These are phyloP conservation scores for Fusarium sacchari DNA, from an alignment of 2,329 filamentous ascomycete genomes.

Conservation along the genomic window DNA sequence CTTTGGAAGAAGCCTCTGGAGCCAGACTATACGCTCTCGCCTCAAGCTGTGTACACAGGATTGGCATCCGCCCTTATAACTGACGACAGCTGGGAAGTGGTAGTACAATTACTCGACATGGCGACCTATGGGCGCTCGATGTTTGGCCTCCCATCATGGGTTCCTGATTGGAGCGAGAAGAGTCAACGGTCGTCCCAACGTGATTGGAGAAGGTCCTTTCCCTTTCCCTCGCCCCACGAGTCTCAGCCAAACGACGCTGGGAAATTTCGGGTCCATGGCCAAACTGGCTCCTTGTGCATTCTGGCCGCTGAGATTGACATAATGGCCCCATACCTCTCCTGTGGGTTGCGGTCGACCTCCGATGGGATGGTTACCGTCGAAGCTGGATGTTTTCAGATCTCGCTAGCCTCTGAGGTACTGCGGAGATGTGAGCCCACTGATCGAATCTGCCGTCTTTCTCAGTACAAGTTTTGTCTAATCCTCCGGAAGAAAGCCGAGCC, in stretches of 20 bases:
- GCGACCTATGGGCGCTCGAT: background rate
- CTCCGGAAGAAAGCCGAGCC: background rate
- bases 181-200: background rate
- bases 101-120: background rate
- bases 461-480: background rate
- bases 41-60: background rate
- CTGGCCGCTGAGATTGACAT: background rate
- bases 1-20: rapidly evolving
- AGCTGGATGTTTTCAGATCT: background rate
- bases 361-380: background rate
- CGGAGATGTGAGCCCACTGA: background rate
- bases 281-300: background rate
- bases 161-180: background rate
- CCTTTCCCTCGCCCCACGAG: rapidly evolving
- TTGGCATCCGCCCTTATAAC: background rate
- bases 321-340: background rate
- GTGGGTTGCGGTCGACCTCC: rapidly evolving
- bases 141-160: background rate
- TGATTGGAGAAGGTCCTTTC: background rate
- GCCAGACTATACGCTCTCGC: background rate
- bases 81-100: rapidly evolving
- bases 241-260: rapidly evolving
- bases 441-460: background rate
- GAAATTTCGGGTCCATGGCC: background rate
- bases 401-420: background rate